Evolutionary conservation across 2,329 filamentous ascomycete species (phyloP).

Genomic region (Ophiostoma ips): DNA sequence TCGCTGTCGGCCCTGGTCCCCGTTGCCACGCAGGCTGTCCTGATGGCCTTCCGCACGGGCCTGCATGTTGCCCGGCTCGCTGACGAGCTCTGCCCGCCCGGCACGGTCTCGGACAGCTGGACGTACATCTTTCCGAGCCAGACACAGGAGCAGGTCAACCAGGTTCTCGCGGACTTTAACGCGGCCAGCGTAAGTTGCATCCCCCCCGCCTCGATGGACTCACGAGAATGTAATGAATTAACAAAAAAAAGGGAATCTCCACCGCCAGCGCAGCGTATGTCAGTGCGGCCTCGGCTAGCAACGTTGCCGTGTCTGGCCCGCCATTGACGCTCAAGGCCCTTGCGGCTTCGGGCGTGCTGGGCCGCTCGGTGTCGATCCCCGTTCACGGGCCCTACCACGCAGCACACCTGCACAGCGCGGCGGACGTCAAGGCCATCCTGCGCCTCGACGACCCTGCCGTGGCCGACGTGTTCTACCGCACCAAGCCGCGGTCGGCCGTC

Average conservation of each 20-base stretch:
- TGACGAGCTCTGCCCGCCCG: conserved; percentile 27
- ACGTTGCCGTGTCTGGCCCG: conserved; percentile 40
- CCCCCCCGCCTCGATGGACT: not conserved
- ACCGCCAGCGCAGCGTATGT: conserved; percentile 36
- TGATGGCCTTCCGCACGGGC: conserved; percentile 53
- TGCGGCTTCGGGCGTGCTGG: conserved; percentile 24
- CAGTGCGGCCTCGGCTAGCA: conserved; percentile 35
- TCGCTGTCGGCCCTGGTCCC: conserved; percentile 48
- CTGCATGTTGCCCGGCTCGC: conserved; percentile 38
- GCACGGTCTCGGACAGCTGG: conserved; percentile 44
- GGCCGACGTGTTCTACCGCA: conserved; percentile 25
- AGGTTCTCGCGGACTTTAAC: conserved; percentile 44
- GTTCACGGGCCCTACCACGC: conserved; percentile 46
- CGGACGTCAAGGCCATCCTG: conserved; percentile 32
- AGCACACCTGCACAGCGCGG: conserved; percentile 32
- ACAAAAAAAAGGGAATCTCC: conserved; percentile 24
- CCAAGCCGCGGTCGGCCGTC: conserved; percentile 31
- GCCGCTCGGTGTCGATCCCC: conserved; percentile 33
- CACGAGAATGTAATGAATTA: not conserved
- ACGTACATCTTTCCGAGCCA: conserved; percentile 49
- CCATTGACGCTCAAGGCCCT: conserved; percentile 34
- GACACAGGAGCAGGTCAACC: conserved; percentile 35
- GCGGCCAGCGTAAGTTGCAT: conserved; percentile 29
- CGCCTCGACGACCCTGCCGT: conserved; percentile 27
- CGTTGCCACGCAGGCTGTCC: conserved; percentile 48